Evolutionary conservation across 2,329 filamentous ascomycete species (phyloP).

Genomic region (Aureobasidium melanogenum): DNA sequence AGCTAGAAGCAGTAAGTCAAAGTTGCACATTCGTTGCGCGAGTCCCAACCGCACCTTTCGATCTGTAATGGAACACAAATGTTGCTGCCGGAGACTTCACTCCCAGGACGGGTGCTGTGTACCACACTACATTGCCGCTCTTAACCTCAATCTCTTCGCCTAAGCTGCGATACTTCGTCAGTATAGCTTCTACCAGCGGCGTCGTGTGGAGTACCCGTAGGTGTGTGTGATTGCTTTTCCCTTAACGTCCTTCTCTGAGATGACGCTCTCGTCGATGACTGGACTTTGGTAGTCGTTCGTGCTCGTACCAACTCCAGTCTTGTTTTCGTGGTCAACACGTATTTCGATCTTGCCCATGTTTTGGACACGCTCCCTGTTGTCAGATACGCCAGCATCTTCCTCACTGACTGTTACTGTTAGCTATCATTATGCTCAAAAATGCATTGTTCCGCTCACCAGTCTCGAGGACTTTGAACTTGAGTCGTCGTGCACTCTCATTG

Average conservation of each 20-base stretch:
- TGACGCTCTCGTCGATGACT: too few relatives aligned
- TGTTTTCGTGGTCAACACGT: background rate
- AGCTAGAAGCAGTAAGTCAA: constrained; percentile 6
- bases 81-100: constrained; percentile 8
- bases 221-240: constrained; percentile 16
- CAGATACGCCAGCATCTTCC: background rate
- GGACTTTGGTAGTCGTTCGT: background rate
- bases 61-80: constrained; percentile 20
- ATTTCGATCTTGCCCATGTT: background rate
- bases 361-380: background rate
- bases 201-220: background rate
- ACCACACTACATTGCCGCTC: too few relatives aligned
- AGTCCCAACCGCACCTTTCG: constrained; percentile 12
- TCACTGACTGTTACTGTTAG: background rate
- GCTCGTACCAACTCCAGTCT: background rate
- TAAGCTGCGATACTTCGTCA: too few relatives aligned
- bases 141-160: too few relatives aligned
- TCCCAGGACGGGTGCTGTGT: background rate
- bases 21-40: background rate
- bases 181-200: too few relatives aligned
- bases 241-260: constrained; percentile 19
- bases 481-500: background rate
- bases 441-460: background rate
- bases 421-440: background rate
- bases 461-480: background rate